Percentiles rank a stretch among this genome's conserved stretches.
These are phyloP conservation scores for Fomes fomentarius DNA, from an alignment of 1,284 basidiomycete species.

Conservation along the genomic window DNA sequence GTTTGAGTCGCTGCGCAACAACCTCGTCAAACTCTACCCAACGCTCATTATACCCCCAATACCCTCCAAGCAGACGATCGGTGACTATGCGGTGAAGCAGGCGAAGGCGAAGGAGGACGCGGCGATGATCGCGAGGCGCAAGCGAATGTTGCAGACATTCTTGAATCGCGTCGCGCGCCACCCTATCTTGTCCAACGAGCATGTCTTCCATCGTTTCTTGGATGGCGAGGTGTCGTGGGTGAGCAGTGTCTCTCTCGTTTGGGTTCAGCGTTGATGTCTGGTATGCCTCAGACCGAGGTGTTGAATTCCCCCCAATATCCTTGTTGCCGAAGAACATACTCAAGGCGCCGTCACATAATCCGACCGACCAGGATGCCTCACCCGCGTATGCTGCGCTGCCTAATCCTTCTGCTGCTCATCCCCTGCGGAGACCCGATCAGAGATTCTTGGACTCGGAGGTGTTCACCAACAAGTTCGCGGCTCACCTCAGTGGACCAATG, in stretches of 20 bases:
- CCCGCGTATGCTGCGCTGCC: slow-evolving; percentile 86
- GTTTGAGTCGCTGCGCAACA: slow-evolving; percentile 91
- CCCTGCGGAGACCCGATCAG: slow-evolving; percentile 87
- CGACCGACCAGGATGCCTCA: slow-evolving; percentile 78
- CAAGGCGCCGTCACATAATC: slow-evolving; percentile 93
- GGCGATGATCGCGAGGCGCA: slow-evolving; percentile 88
- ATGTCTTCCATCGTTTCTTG: slow-evolving; percentile 94
- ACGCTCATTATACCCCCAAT: slow-evolving; percentile 98
- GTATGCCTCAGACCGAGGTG: slow-evolving; percentile 73
- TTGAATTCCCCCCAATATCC: slow-evolving; percentile 91
- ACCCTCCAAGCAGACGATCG: slow-evolving; percentile 94
- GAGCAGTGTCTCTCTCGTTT: slow-evolving; percentile 27
- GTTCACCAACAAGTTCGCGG: slow-evolving; percentile 96
- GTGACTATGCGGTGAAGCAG: slow-evolving; percentile 98
- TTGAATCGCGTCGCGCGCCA: slow-evolving; percentile 89
- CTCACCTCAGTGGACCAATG: slow-evolving; percentile 89
- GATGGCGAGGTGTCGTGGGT: slow-evolving; percentile 98
- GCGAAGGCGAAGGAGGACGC: slow-evolving; percentile 96
- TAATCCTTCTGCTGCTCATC: slow-evolving; percentile 85
- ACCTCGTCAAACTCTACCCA: slow-evolving; percentile 88
- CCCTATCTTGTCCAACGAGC: slow-evolving; percentile 92
- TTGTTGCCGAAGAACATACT: slow-evolving; percentile 94
- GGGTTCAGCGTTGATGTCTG: too few relatives aligned
- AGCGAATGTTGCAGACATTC: slow-evolving; percentile 95
- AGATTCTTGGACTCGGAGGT: slow-evolving; percentile 95